These are phyloP conservation scores for Didymella arachidicola DNA, from an alignment of 2,329 filamentous ascomycete species.

Conservation along the genomic window DNA sequence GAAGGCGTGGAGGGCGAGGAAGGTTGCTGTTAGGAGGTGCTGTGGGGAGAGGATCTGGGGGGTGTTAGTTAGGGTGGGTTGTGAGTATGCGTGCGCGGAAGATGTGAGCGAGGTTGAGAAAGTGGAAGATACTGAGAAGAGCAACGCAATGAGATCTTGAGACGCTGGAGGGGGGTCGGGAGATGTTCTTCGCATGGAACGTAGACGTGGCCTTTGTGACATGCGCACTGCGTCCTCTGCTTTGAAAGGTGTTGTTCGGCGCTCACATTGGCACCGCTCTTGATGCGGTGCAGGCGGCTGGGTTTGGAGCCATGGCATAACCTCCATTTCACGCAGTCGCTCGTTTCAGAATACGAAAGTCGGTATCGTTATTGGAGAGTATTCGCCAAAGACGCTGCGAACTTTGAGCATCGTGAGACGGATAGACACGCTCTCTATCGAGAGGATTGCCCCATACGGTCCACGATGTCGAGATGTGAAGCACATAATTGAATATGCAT, in stretches of 20 bases:
- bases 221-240: neutral
- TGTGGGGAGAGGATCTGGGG: conserved; percentile 71
- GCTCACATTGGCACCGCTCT: neutral
- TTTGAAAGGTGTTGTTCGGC: neutral
- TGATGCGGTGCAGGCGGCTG: neutral
- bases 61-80: neutral
- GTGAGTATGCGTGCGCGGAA: neutral
- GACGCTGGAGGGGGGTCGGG: too few species aligned
- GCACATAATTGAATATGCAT: neutral
- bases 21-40: conserved; percentile 78
- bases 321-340: neutral
- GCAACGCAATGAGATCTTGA: neutral
- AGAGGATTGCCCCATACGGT: too few species aligned
- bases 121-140: neutral
- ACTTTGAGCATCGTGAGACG: neutral
- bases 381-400: neutral
- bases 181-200: neutral
- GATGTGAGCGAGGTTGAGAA: neutral
- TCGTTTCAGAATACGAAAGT: neutral
- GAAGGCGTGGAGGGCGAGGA: conserved; percentile 75
- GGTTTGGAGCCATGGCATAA: neutral
- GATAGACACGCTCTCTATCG: neutral
- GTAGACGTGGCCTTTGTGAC: neutral
- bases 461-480: neutral
- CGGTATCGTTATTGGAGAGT: neutral